These are phyloP conservation scores for Coriaria nepalensis DNA, from an alignment of 306 rosid species.

Conservation along the genomic window DNA sequence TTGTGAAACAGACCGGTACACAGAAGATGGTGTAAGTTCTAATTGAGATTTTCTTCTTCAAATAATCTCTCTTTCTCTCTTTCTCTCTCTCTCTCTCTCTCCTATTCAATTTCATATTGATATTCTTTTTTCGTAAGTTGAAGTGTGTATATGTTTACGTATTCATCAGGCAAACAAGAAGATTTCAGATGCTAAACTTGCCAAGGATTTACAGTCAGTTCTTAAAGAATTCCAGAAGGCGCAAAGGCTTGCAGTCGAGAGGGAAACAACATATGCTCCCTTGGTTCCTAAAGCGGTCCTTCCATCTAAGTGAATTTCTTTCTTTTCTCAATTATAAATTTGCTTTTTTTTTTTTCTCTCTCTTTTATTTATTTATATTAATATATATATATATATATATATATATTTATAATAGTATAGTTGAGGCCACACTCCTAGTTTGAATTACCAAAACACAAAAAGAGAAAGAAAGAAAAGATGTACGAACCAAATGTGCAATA, in stretches of 20 bases:
- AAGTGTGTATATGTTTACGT: conserved; percentile 8
- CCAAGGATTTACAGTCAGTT: conserved; percentile 90
- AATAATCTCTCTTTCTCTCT: neutral
- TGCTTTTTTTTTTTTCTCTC: neutral
- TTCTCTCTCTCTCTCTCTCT: no score
- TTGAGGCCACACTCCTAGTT: neutral
- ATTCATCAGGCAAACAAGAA: conserved; percentile 74
- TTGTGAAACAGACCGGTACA: conserved; percentile 70
- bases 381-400: no score
- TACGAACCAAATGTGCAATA: no score
- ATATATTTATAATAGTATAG: no score
- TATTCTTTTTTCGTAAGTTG: neutral
- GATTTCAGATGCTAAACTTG: conserved; percentile 92
- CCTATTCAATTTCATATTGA: neutral
- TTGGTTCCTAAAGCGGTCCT: conserved; percentile 64
- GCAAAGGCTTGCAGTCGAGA: conserved; percentile 90
- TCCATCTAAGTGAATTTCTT: conserved; percentile 44
- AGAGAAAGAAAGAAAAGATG: no score
- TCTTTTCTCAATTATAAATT: no score
- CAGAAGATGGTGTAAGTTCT: conserved; percentile 50
- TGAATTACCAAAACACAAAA: no score
- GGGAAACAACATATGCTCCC: conserved; percentile 85
- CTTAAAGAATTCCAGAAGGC: conserved; percentile 93
- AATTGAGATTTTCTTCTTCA: neutral
- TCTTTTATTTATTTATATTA: no score